A percentile compares a stretch with the other conserved stretches of the same genome.
phyloP scores from a whole-genome alignment of 352 stramenopile genomes.

The Ophiocytium majus region DNA sequence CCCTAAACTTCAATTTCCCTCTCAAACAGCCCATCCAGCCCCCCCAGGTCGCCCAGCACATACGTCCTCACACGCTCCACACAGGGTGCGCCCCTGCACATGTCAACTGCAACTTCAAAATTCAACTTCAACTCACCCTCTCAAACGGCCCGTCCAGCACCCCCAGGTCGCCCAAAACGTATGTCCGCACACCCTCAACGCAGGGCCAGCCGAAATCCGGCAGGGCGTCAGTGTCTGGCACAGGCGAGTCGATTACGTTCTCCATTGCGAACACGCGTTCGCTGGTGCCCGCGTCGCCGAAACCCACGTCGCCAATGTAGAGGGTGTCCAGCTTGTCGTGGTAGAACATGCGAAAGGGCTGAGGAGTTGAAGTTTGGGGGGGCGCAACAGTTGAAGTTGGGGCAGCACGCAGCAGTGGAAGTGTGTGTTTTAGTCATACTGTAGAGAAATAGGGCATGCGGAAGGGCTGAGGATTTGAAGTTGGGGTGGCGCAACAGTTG shows the following conservation, averaged over 20 bases:
- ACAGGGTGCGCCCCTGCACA: background rate
- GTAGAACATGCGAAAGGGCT: slow-evolving; percentile 12
- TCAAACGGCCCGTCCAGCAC: slow-evolving; percentile 10
- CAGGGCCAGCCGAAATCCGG: slow-evolving; percentile 7
- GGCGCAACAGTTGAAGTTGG: no score
- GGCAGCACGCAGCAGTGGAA: no score
- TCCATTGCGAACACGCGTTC: slow-evolving; percentile 15
- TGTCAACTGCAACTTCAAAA: background rate
- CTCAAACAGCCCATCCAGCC: background rate
- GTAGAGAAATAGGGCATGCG: no score
- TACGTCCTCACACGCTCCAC: slow-evolving; percentile 29
- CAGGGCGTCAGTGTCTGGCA: background rate
- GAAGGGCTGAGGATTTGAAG: no score
- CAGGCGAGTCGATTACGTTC: no score
- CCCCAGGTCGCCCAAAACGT: background rate
- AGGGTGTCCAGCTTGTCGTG: background rate
- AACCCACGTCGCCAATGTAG: slow-evolving; percentile 16
- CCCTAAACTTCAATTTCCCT: no score
- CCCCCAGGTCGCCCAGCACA: background rate
- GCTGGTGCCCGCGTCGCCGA: slow-evolving; percentile 6
- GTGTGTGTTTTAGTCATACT: no score
- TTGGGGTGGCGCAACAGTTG: no score
- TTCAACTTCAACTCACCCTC: no score
- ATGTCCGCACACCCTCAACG: slow-evolving; percentile 29
- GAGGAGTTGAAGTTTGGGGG: no score